phyloP scores from a whole-genome alignment of 805 yeast genomes.

The Pichia manshurica region DNA sequence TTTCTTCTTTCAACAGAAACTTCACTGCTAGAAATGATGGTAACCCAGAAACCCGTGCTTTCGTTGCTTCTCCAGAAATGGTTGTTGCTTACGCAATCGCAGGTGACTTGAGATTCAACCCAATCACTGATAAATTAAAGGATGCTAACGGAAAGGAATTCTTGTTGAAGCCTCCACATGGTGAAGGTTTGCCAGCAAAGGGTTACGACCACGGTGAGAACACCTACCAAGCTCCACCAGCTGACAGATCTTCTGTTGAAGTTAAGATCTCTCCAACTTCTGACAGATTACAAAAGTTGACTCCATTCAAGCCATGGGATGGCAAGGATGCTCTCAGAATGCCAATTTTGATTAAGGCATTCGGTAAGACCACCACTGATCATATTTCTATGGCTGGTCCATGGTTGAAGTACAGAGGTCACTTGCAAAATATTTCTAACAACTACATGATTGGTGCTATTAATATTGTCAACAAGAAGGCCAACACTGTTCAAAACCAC shows the following conservation, averaged over 20 bases:
- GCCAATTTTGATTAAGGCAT: slow-evolving; percentile 93
- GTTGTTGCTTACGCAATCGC: slow-evolving; percentile 96
- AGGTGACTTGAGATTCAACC: slow-evolving; percentile 89
- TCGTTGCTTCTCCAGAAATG: slow-evolving; percentile 96
- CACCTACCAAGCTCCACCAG: slow-evolving; percentile 97
- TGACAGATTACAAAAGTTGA: slow-evolving; percentile 91
- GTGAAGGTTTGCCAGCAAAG: slow-evolving; percentile 73
- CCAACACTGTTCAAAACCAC: slow-evolving; percentile 83
- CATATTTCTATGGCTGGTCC: slow-evolving; percentile 99
- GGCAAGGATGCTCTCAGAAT: slow-evolving; percentile 85
- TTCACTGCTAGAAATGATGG: slow-evolving; percentile 98
- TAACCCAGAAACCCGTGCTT: slow-evolving; percentile 94
- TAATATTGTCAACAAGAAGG: slow-evolving; percentile 93
- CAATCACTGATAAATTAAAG: slow-evolving; percentile 76
- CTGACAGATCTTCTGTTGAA: slow-evolving; percentile 65
- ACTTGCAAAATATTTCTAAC: slow-evolving; percentile 96
- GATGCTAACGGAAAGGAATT: slow-evolving; percentile 66
- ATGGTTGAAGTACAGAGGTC: slow-evolving; percentile 99
- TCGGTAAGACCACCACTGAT: slow-evolving; percentile 98
- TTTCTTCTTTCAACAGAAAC: slow-evolving; percentile 96
- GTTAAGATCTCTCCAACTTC: slow-evolving; percentile 84
- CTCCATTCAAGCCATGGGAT: slow-evolving; percentile 94
- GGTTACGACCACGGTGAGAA: slow-evolving; percentile 64
- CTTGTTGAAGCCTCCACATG: slow-evolving; percentile 72
- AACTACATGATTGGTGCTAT: slow-evolving; percentile 99